These are phyloP conservation scores for Durio zibethinus DNA, from an alignment of 345 rosid species.

Conservation along the genomic window DNA sequence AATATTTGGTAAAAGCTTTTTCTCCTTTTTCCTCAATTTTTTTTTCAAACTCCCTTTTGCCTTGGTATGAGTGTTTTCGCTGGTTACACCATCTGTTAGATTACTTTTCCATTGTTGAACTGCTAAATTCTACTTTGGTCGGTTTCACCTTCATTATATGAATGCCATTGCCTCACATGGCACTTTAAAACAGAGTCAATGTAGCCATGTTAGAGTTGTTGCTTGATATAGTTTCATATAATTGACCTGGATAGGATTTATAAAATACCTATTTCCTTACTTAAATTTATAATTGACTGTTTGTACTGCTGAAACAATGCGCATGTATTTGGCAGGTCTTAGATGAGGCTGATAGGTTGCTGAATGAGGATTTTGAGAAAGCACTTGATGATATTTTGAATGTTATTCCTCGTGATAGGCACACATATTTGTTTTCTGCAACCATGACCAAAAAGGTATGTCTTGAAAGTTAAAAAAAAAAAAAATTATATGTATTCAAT, in stretches of 20 bases:
- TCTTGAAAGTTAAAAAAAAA: neutral
- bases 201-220: neutral
- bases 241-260: neutral
- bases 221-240: neutral
- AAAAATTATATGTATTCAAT: neutral
- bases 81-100: neutral
- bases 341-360: conserved; percentile 93
- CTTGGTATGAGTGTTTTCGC: neutral
- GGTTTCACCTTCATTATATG: neutral
- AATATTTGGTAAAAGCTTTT: conserved; percentile 62
- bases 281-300: neutral
- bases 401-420: conserved; percentile 63
- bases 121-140: neutral
- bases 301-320: neutral
- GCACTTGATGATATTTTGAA: conserved; percentile 74
- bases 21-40: neutral
- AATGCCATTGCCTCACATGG: neutral
- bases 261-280: neutral
- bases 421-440: conserved; percentile 89
- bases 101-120: neutral
- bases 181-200: neutral
- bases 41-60: neutral
- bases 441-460: conserved; percentile 95
- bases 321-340: conserved; percentile 54
- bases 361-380: conserved; percentile 94